These are phyloP conservation scores for Exophiala calicioides DNA, from an alignment of 2,329 filamentous ascomycete genomes.

Conservation along the genomic window DNA sequence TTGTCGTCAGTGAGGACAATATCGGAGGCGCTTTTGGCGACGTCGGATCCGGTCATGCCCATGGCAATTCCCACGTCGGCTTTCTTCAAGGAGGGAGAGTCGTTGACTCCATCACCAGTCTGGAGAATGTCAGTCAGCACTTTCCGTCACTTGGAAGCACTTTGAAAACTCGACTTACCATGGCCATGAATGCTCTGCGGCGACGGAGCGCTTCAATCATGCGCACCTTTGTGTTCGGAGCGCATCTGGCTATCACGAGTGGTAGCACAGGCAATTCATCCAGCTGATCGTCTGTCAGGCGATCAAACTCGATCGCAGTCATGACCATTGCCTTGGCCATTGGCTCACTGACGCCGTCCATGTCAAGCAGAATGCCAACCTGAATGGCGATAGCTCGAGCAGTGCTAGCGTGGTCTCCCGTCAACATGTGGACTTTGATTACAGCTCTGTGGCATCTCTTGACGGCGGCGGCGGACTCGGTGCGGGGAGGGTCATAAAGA, in stretches of 20 bases:
- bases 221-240: constrained; percentile 70
- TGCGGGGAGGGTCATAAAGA: constrained; percentile 77
- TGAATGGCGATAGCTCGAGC: constrained; percentile 74
- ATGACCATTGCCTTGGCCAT: constrained; percentile 66
- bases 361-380: constrained; percentile 71
- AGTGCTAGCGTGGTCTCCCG: constrained; percentile 73
- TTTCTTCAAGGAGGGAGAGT: constrained; percentile 76
- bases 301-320: constrained; percentile 73
- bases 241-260: constrained; percentile 60
- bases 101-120: constrained; percentile 86
- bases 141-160: neutral
- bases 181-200: constrained; percentile 73
- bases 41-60: constrained; percentile 77
- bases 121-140: neutral
- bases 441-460: constrained; percentile 67
- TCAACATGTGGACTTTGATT: constrained; percentile 75
- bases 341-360: constrained; percentile 59
- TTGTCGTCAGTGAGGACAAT: constrained; percentile 77
- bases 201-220: constrained; percentile 69
- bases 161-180: constrained; percentile 45
- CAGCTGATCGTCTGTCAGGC: constrained; percentile 68
- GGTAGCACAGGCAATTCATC: constrained; percentile 56
- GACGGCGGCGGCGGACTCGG: constrained; percentile 70
- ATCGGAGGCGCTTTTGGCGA: constrained; percentile 70
- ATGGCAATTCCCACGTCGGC: constrained; percentile 88